Conservation (phyloP, 495 filamentous ascomycete genomes). For the Sabuloglossum arenarium region DNA sequence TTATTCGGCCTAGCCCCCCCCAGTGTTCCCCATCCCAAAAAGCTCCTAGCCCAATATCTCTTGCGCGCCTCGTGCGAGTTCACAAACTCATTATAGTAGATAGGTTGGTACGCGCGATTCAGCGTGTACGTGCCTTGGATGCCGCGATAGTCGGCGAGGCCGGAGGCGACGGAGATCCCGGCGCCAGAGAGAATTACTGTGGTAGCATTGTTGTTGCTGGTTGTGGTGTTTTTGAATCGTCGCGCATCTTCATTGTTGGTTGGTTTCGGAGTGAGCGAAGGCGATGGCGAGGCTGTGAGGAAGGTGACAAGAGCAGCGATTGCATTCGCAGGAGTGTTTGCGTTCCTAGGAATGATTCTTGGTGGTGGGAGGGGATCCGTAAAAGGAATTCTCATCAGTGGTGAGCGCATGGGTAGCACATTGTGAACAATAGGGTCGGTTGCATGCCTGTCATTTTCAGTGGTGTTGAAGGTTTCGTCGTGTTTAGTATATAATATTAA, state of each 20-base stretch:
- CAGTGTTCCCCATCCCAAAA: constrained; percentile 74
- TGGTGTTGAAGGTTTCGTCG: too few relatives aligned
- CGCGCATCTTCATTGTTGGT: background rate
- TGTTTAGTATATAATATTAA: too few relatives aligned
- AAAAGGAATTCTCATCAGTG: constrained; percentile 77
- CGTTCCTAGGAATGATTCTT: constrained; percentile 46
- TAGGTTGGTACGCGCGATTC: constrained; percentile 74
- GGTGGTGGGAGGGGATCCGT: constrained; percentile 67
- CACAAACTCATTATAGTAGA: constrained; percentile 81
- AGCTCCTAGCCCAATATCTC: constrained; percentile 90
- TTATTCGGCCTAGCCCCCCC: constrained; percentile 58
- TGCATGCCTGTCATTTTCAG: too few relatives aligned
- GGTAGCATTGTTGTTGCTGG: constrained; percentile 15
- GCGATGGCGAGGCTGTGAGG: constrained; percentile 26
- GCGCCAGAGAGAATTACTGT: constrained; percentile 79
- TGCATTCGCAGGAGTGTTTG: constrained; percentile 48
- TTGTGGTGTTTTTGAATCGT: background rate
- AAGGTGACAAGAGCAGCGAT: constrained; percentile 56
- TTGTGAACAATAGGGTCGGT: background rate
- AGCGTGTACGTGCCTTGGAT: constrained; percentile 76
- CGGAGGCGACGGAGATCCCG: constrained; percentile 82
- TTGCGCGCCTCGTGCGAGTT: constrained; percentile 70
- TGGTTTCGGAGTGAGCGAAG: too few relatives aligned
- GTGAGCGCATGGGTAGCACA: constrained; percentile 31
- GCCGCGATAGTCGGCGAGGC: constrained; percentile 83